Evolutionary conservation across 805 yeast genomes (phyloP).

Genomic region (Lipomyces kockii): DNA sequence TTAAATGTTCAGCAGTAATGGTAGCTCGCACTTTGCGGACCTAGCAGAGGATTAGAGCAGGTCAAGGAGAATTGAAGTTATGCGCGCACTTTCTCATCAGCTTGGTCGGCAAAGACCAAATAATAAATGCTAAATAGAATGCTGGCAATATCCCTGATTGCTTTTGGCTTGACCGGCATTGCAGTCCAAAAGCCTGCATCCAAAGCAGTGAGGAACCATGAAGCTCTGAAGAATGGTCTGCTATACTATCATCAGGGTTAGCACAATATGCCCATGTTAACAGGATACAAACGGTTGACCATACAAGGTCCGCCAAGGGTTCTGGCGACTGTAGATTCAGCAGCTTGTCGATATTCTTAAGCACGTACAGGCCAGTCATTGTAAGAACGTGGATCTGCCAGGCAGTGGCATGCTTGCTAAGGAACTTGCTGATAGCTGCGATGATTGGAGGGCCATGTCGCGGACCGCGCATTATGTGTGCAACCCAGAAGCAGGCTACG

Average conservation of each 20-base stretch:
- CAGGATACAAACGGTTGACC: neutral
- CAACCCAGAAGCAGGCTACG: conserved; percentile 39
- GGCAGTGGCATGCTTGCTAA: conserved; percentile 38
- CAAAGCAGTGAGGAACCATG: conserved; percentile 42
- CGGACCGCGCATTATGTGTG: conserved; percentile 39
- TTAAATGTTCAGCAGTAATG: conserved; percentile 39
- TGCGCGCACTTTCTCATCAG: conserved; percentile 39
- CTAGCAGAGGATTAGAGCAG: neutral
- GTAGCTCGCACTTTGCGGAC: conserved; percentile 39
- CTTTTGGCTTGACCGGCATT: conserved; percentile 38
- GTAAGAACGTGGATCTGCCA: conserved; percentile 43
- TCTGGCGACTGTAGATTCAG: conserved; percentile 40
- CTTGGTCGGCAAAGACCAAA: conserved; percentile 43
- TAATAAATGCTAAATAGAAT: conserved; percentile 40
- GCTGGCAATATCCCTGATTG: conserved; percentile 39
- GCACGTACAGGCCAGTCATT: conserved; percentile 40
- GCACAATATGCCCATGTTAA: neutral
- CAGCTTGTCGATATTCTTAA: conserved; percentile 42
- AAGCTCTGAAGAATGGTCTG: conserved; percentile 40
- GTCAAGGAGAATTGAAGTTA: neutral
- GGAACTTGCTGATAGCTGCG: conserved; percentile 28
- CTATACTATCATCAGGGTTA: conserved; percentile 32
- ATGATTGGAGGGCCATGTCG: conserved; percentile 40
- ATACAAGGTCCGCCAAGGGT: conserved; percentile 39
- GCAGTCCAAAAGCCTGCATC: conserved; percentile 46